A percentile compares a stretch with the other conserved stretches of the same genome.
phyloP scores from a whole-genome alignment of 2,329 filamentous ascomycete genomes.

The Trichoderma breve region DNA sequence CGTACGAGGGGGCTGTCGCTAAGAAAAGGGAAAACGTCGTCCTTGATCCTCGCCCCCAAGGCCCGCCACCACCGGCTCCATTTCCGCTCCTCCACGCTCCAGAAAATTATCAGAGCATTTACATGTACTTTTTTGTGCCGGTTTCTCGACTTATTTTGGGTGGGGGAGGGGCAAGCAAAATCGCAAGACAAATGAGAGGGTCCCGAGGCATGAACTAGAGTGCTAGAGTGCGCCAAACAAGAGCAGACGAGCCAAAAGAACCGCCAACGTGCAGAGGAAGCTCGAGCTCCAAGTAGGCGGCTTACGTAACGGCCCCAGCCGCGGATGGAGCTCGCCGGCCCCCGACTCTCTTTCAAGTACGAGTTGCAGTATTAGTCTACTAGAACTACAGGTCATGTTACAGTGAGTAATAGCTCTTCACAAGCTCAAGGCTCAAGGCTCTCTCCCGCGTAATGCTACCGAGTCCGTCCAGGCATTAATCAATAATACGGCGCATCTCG shows the following conservation, averaged over 20 bases:
- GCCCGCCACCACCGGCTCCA: constrained; percentile 6
- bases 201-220: background rate
- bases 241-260: background rate
- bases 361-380: too few relatives aligned
- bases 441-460: constrained; percentile 4
- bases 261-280: background rate
- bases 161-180: constrained; percentile 11
- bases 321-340: constrained; percentile 36
- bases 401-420: background rate
- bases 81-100: constrained; percentile 3
- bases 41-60: background rate
- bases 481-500: background rate
- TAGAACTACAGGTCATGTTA: background rate
- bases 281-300: background rate
- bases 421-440: background rate
- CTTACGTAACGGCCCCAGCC: constrained; percentile 29
- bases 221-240: background rate
- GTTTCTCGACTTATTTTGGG: background rate
- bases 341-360: constrained; percentile 24
- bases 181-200: background rate
- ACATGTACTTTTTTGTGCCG: background rate
- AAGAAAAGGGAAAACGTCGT: background rate
- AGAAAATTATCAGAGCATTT: background rate
- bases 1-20: background rate
- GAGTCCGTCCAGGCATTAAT: background rate